Evolutionary conservation across 75 land plant species (phyloP).

Genomic region (Larix kaempferi): DNA sequence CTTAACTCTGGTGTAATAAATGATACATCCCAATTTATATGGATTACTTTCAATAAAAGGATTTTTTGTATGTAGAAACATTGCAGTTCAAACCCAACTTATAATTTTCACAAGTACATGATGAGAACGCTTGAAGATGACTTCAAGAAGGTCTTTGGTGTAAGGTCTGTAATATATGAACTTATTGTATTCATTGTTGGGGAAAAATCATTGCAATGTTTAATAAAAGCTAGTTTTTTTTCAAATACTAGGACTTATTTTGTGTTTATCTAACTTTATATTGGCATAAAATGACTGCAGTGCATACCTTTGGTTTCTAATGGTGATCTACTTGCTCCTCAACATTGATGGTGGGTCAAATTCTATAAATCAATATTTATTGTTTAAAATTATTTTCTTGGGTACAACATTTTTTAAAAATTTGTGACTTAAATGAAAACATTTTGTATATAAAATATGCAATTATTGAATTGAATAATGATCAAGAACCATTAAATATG

Average conservation of each 20-base stretch:
- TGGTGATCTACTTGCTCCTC: conserved; percentile 25
- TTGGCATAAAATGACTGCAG: conserved; percentile 10
- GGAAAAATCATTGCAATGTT: no score
- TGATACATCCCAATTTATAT: not conserved
- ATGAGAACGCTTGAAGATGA: conserved; percentile 25
- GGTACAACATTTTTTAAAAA: not conserved
- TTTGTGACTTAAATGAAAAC: no score
- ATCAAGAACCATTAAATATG: no score
- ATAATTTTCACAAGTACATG: conserved; percentile 30
- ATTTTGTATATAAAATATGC: no score
- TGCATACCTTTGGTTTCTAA: conserved; percentile 23
- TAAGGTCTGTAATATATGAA: conserved; percentile 44
- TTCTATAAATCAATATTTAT: not conserved
- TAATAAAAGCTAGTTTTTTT: no score
- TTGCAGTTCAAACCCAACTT: not conserved
- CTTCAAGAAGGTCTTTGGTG: conserved; percentile 41
- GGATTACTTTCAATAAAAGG: not conserved
- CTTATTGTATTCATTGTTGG: no score
- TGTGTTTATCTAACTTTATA: not conserved
- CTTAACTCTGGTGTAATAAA: not conserved
- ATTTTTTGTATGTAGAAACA: conserved; percentile 19
- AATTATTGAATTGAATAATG: no score
- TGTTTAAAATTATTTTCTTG: not conserved
- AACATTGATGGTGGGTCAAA: conserved; percentile 30
- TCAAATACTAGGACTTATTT: not conserved